A percentile compares a stretch with the other conserved stretches of the same genome.
Conservation (phyloP, 257 asterid species). For the Solanum boliviense region DNA sequence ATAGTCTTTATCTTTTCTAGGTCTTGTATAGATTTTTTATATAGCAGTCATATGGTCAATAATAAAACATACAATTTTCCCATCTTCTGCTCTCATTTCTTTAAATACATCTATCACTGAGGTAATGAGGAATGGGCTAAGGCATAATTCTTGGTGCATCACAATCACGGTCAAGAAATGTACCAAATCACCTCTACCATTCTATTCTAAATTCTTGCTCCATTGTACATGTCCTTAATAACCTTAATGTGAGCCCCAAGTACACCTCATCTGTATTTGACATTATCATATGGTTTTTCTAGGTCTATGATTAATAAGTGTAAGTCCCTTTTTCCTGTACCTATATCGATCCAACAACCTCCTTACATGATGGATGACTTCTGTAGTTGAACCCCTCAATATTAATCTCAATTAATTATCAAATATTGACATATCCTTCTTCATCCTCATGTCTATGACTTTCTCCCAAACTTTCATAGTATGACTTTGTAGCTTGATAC, state of each 20-base stretch:
- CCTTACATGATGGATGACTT: not conserved
- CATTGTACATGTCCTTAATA: not conserved
- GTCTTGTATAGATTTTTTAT: too few relatives aligned
- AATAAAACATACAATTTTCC: too few relatives aligned
- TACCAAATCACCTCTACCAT: not conserved
- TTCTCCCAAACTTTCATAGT: too few relatives aligned
- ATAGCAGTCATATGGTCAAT: too few relatives aligned
- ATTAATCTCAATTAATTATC: too few relatives aligned
- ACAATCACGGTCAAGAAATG: too few relatives aligned
- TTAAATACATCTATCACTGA: too few relatives aligned
- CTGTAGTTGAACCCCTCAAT: not conserved
- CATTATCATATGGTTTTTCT: not conserved
- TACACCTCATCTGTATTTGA: not conserved
- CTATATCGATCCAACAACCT: not conserved
- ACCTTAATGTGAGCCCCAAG: not conserved
- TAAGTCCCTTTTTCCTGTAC: not conserved
- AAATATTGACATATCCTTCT: not conserved
- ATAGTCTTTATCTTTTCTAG: too few relatives aligned
- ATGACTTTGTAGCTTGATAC: too few relatives aligned
- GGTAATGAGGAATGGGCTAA: too few relatives aligned
- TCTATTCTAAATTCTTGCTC: not conserved
- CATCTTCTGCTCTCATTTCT: too few relatives aligned
- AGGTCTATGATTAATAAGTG: not conserved
- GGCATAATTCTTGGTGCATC: not conserved
- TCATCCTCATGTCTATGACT: too few relatives aligned